Evolutionary conservation across 2,329 filamentous ascomycete species (phyloP), one percentile per base, ranked within the genome.

Genomic region (Bipolaris zeicola): DNA sequence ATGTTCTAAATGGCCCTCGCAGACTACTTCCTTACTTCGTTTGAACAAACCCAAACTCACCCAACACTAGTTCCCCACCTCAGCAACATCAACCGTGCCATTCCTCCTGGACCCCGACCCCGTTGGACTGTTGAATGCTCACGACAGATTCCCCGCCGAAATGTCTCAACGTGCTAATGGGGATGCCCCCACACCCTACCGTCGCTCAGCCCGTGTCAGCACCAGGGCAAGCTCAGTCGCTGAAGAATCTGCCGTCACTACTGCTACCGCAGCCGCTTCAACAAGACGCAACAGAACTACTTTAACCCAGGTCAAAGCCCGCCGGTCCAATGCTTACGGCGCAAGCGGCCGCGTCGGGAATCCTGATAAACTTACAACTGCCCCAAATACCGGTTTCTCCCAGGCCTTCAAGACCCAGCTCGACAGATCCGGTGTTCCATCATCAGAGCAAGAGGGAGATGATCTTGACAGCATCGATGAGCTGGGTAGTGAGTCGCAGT

Each of bases 261-360:
- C 57, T 2, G 28, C 58, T 26, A 63, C 68, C 24, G 54, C 58
- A n/a, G 55, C 58, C 3, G 60, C 60, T 4, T 60, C 62, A 4
- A 62, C 57, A 7, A 63, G 60, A 20, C 60, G 63, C n/a, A 65
- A 61, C 34, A 68, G 65, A 43, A 68, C 58, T 6, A 62, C 70
- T 1, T 61, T 75, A 4, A 68, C 72, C 11, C 70, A 74, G 58
- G 60, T 73, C 42, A 70, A 70, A 26, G 42, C 66, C 20, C 69
- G 68, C 22, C 62, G 68, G 42, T 77, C 75, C 5, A 70, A 72
- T 47, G 72, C 73, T 1, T 78, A 78, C 52, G 76, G 76, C 36
- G 64, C 75, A 20, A 67, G 65, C 52, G 74, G 73, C 47, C 72
- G 71, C 24, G 62, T 72, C 38, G 64, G 66, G 24, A 62, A 65